These are phyloP conservation scores for Kalmusia sp. DNA, from an alignment of 2,329 filamentous ascomycete genomes.

Conservation along the genomic window DNA sequence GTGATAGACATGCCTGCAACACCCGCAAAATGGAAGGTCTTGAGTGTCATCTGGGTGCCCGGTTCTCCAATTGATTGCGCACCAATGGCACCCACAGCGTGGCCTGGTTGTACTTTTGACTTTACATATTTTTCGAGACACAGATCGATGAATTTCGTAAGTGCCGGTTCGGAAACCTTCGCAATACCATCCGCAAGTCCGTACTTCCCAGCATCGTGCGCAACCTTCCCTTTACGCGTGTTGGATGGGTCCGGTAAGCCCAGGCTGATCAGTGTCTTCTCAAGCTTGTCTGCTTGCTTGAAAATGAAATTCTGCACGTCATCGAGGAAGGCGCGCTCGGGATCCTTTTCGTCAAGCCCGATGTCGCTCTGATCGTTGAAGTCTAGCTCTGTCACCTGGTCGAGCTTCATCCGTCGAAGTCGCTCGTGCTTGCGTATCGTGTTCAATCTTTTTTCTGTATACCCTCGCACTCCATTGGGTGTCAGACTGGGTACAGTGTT, in stretches of 20 bases:
- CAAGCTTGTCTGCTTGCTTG: slow-evolving; percentile 67
- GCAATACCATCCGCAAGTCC: slow-evolving; percentile 71
- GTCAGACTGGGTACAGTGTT: slow-evolving; percentile 77
- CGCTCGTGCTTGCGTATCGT: slow-evolving; percentile 60
- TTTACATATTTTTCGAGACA: slow-evolving; percentile 91
- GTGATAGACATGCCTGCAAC: slow-evolving; percentile 99
- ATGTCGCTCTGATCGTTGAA: slow-evolving; percentile 75
- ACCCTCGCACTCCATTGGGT: slow-evolving; percentile 73
- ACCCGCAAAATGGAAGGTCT: slow-evolving; percentile 99
- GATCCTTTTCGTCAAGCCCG: slow-evolving; percentile 66
- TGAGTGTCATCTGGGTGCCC: slow-evolving; percentile 98
- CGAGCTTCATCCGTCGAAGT: slow-evolving; percentile 28
- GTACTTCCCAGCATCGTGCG: slow-evolving; percentile 48
- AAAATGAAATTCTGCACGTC: slow-evolving; percentile 77
- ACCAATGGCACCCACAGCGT: slow-evolving; percentile 94
- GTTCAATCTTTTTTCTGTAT: slow-evolving; percentile 73
- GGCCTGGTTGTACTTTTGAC: slow-evolving; percentile 90
- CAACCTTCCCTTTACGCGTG: slow-evolving; percentile 14
- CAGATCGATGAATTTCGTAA: slow-evolving; percentile 77
- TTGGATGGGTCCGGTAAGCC: slow-evolving; percentile 26
- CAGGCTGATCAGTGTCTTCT: slow-evolving; percentile 49
- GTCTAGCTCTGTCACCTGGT: slow-evolving; percentile 57
- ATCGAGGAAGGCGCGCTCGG: slow-evolving; percentile 80
- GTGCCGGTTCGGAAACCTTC: slow-evolving; percentile 79
- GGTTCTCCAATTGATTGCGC: slow-evolving; percentile 98